Conservation (phyloP, 2,329 filamentous ascomycete species). For the Gliomastix tumulicola region DNA sequence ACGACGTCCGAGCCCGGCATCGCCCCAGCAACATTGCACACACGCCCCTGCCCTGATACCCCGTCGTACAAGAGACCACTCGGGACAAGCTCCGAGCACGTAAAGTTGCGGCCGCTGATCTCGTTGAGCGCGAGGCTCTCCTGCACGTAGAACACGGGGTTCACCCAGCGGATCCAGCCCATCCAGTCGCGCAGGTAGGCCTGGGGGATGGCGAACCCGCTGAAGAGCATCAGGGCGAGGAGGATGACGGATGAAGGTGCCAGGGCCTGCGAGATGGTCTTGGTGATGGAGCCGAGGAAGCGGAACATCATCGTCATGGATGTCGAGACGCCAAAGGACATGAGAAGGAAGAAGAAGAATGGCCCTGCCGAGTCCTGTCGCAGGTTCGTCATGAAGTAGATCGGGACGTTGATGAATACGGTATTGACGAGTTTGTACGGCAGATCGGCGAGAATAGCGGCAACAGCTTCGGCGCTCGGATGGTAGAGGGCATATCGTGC, state of each 20-base stretch:
- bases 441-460: constrained; percentile 20
- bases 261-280: constrained; percentile 19
- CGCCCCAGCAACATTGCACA: constrained; percentile 54
- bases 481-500: constrained; percentile 21
- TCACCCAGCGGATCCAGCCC: constrained; percentile 1
- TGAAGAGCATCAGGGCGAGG: constrained; percentile 34
- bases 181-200: constrained; percentile 38
- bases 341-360: constrained; percentile 52
- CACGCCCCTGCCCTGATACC: constrained; percentile 30
- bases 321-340: constrained; percentile 66
- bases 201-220: constrained; percentile 34
- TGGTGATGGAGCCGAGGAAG: constrained; percentile 8
- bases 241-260: constrained; percentile 18
- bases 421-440: constrained; percentile 44
- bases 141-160: constrained; percentile 74
- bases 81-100: constrained; percentile 42
- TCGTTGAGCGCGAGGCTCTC: constrained; percentile 80
- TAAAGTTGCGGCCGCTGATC: constrained; percentile 59
- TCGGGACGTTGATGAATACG: constrained; percentile 26
- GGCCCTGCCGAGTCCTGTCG: constrained; percentile 1
- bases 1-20: constrained; percentile 43
- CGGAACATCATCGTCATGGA: constrained; percentile 38
- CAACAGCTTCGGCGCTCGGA: constrained; percentile 14
- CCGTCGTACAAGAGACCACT: constrained; percentile 12
- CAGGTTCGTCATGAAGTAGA: constrained; percentile 6